phyloP scores from a whole-genome alignment of 1,284 basidiomycete species.

The Rhodotorula sp. region DNA sequence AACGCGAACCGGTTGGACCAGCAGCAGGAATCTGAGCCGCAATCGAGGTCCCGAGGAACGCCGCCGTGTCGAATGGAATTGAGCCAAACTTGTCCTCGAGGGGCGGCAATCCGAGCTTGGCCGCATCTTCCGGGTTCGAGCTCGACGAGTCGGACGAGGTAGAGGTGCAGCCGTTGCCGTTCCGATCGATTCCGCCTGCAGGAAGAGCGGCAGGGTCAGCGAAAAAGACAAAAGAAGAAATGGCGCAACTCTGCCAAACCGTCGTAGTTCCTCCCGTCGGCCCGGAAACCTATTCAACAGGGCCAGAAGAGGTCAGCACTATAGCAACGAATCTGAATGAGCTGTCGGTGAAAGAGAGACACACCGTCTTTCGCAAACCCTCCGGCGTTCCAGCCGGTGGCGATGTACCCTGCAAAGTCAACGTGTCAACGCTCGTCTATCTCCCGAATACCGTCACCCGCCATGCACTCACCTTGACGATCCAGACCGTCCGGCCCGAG shows the following conservation, averaged over 20 bases:
- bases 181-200: not conserved
- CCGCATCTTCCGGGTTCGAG: not conserved
- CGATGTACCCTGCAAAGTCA: too few relatives aligned
- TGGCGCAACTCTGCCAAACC: too few relatives aligned
- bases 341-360: too few relatives aligned
- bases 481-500: not conserved
- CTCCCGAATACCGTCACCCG: too few relatives aligned
- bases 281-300: too few relatives aligned
- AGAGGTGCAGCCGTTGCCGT: slow-evolving; percentile 2
- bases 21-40: not conserved
- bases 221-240: too few relatives aligned
- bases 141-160: slow-evolving; percentile 2
- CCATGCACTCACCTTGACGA: not conserved
- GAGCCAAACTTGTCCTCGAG: slow-evolving; percentile 4
- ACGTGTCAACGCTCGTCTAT: too few relatives aligned
- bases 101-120: slow-evolving; percentile 6
- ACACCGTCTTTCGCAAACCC: too few relatives aligned
- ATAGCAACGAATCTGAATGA: too few relatives aligned
- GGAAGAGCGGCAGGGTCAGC: not conserved
- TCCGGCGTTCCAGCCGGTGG: too few relatives aligned
- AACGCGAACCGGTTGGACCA: not conserved
- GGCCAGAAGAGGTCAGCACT: too few relatives aligned
- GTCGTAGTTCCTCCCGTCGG: not conserved
- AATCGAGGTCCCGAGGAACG: not conserved
- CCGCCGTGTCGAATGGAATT: not conserved